phyloP scores from a whole-genome alignment of 2,329 filamentous ascomycete species.

The Ceratocystis alfenasii region DNA sequence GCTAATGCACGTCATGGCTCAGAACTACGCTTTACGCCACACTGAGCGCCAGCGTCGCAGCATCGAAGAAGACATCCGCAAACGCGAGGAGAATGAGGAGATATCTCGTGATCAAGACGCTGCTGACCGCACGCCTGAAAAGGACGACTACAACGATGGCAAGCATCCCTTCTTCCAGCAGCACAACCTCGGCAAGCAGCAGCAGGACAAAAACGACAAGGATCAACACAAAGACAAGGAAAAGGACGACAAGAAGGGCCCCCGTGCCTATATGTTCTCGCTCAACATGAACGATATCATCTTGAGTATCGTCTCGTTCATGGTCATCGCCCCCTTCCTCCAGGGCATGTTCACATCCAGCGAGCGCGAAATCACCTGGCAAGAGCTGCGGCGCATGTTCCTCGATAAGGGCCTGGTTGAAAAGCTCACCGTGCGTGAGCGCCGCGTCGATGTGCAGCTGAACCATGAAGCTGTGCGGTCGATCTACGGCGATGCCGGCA shows the following conservation, averaged over 20 bases:
- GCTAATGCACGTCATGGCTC: constrained; percentile 45
- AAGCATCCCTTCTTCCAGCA: constrained; percentile 17
- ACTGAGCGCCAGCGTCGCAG: constrained; percentile 15
- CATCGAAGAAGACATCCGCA: constrained; percentile 21
- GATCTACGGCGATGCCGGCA: constrained; percentile 62
- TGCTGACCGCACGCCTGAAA: background rate
- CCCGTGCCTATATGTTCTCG: constrained; percentile 29
- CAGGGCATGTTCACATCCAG: constrained; percentile 33
- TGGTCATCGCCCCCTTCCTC: constrained; percentile 33
- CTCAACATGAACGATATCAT: constrained; percentile 43
- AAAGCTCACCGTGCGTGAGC: constrained; percentile 69
- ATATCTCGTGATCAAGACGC: constrained; percentile 17
- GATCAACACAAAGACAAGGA: constrained; percentile 20
- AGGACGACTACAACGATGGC: constrained; percentile 23
- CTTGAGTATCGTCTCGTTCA: constrained; percentile 34
- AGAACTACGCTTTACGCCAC: constrained; percentile 27
- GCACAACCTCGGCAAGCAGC: background rate
- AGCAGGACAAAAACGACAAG: constrained; percentile 21
- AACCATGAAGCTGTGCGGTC: constrained; percentile 60
- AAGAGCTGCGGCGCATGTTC: constrained; percentile 88
- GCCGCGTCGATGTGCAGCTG: constrained; percentile 64
- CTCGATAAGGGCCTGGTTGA: constrained; percentile 92
- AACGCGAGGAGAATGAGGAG: constrained; percentile 21
- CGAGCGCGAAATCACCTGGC: constrained; percentile 80
- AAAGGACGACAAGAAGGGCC: constrained; percentile 31